Evolutionary conservation across 371 early-diverging fungal species (phyloP), one percentile per base, ranked within the genome.

Genomic region (Funneliformis caledonium): DNA sequence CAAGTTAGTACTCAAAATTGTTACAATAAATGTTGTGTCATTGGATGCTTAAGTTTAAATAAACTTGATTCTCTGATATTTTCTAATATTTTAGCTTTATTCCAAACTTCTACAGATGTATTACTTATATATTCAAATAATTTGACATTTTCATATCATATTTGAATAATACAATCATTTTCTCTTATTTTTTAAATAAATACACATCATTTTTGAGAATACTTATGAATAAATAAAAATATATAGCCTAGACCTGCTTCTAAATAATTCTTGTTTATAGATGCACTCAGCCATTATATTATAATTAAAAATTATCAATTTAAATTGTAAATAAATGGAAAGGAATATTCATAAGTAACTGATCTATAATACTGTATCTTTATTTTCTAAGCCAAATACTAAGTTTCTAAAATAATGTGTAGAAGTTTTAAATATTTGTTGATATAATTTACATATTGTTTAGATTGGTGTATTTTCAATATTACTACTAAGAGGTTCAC

Each of bases 391-490:
- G 1, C 31, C 65, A 50, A 50, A 11, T 50, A 68, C 42, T 68
- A 42, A 68, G 19, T 37, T 12, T 42, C 5, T n/a, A 16, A 45
- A 68, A 68, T 68, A 68, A 42, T 6, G 45, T 14, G 19, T 45
- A 16, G 11, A 16, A 43, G 14, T 68, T 42, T 68, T 3, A 14
- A 68, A 45, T 16, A 68, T 68, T 37, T 37, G 16, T 45, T 68
- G 37, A 68, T 68, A 68, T 68, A 68, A 11, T 42, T 11, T 68
- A 42, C 6, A 68, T 42, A 68, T 68, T 42, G 45, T 45, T 42
- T 33, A 0, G 0, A 2, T 45, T 0, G n/a, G n/a, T 14, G 16
- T 19, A 9, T 33, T 42, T 42, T 33, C 14, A 68, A 42, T 68
- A 50, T 50, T 1, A 16, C n/a, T n/a, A 1, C 9, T n/a, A 2